Percentiles rank a stretch among this genome's conserved stretches.
These are phyloP conservation scores for Fereydounia khargensis DNA, from an alignment of 1,284 basidiomycete species.

Conservation along the genomic window DNA sequence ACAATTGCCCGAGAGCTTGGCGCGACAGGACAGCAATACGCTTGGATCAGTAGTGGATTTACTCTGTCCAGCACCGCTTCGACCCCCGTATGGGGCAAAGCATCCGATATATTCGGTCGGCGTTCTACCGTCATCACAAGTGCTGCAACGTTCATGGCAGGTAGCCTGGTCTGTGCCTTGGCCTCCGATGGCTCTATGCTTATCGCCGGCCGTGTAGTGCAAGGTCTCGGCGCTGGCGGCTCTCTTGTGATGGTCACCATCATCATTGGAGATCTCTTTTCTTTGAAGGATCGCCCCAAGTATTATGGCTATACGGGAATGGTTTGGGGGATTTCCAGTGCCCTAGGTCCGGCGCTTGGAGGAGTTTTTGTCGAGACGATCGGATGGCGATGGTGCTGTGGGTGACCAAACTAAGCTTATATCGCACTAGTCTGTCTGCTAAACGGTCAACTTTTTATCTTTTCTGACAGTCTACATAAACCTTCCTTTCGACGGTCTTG, in stretches of 20 bases:
- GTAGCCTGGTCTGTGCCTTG: not conserved
- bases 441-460: not conserved
- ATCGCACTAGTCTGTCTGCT: no score
- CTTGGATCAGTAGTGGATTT: conserved; percentile 3
- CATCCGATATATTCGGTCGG: conserved; percentile 3
- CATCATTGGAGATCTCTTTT: conserved; percentile 2
- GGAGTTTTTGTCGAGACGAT: conserved; percentile 2
- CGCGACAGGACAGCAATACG: not conserved
- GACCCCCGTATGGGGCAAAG: conserved; percentile 3
- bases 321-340: conserved; percentile 3
- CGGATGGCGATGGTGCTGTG: conserved; percentile 3
- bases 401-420: no score
- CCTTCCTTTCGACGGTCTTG: conserved; percentile 1
- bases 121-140: not conserved
- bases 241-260: conserved; percentile 3
- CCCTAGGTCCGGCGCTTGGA: not conserved
- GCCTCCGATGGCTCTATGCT: conserved; percentile 1
- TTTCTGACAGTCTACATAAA: conserved; percentile 1
- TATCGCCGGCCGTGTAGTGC: not conserved
- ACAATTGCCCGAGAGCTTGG: conserved; percentile 2
- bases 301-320: conserved; percentile 3
- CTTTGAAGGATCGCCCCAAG: conserved; percentile 2
- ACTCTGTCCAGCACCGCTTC: conserved; percentile 1
- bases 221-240: conserved; percentile 1
- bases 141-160: conserved; percentile 1